Base-by-base conservation (phyloP, 768 basidiomycete species). In the Pluteus cervinus region DNA sequence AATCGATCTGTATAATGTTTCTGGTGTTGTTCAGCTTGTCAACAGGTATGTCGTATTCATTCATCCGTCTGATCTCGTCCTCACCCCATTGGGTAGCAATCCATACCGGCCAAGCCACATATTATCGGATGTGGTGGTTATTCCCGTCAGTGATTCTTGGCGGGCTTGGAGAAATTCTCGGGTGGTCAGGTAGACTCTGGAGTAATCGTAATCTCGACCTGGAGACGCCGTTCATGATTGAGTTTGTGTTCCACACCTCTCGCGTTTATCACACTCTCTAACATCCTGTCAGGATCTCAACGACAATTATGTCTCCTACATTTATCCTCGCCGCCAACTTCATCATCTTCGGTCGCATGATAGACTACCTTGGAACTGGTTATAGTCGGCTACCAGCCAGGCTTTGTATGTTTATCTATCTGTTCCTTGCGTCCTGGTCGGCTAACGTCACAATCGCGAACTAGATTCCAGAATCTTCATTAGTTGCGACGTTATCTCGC, bases 321-420 rank as follows among this genome's bases (percentile, higher is more conserved):
- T 74, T 74, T 1, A 58, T 79, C 9, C 53, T 79, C 4, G 78
- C 76, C 0, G 77, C 65, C 4, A 72, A 69, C 42, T 81, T 79
- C 45, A 54, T 76, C 24, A 67, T 77, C 26, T 62, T 78, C 24
- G 71, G 69, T 2, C 53, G 53, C 10, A 63, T 78, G 25, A 69
- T 76, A n/a, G 33, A 43, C 2, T 48, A 46, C 0, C 46, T 78
- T 1, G 78, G 78, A n/a, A n/a, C n/a, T n/a, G n/a, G n/a, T n/a
- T 71, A 65, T 45, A 68, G 67, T 37, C 56, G 66, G 7, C 36
- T 70, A 12, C 20, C 18, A 9, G 42, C 49, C 5, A 33, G 37
- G 14, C 40, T 17, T 28, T 52, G 49, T 51, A 28, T 5, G 44
- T 37, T 10, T 7, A 15, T 23, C 14, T n/a, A 9, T 36, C 56